These are phyloP conservation scores for Neoboletus subvelutipes DNA, from an alignment of 768 basidiomycete species.

Conservation along the genomic window DNA sequence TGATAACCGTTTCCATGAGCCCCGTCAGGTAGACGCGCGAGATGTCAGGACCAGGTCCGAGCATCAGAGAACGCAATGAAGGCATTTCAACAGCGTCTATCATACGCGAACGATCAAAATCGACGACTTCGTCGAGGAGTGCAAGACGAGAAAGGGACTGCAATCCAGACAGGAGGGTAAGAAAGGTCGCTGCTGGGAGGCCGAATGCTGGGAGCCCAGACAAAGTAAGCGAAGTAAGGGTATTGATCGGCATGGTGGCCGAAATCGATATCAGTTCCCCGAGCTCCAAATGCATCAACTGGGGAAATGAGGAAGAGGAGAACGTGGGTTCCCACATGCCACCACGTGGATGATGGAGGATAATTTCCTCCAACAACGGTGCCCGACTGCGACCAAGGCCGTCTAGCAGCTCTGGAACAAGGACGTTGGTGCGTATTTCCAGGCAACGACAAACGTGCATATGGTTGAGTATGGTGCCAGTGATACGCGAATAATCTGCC, in stretches of 20 bases:
- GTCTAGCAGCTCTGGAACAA: slow-evolving; percentile 26
- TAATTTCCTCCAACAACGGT: slow-evolving; percentile 27
- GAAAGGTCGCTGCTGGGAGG: slow-evolving; percentile 21
- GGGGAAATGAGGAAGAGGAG: slow-evolving; percentile 22
- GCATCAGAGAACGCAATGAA: slow-evolving; percentile 18
- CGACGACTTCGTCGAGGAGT: slow-evolving; percentile 28
- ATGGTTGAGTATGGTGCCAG: slow-evolving; percentile 27
- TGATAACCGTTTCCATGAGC: slow-evolving; percentile 22
- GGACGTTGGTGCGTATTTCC: slow-evolving; percentile 26
- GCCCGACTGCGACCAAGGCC: slow-evolving; percentile 22
- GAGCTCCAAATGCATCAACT: slow-evolving; percentile 23
- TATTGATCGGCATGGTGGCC: slow-evolving; percentile 13
- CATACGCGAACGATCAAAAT: slow-evolving; percentile 22
- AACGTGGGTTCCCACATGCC: slow-evolving; percentile 9
- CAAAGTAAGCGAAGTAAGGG: slow-evolving; percentile 27
- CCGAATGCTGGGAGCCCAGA: slow-evolving; percentile 22
- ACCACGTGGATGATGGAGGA: slow-evolving; percentile 23
- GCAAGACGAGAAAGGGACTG: slow-evolving; percentile 22
- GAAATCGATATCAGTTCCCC: slow-evolving; percentile 20
- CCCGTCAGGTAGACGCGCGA: slow-evolving; percentile 29
- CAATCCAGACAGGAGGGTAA: slow-evolving; percentile 24
- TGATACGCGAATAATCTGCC: slow-evolving; percentile 24
- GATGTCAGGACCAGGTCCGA: slow-evolving; percentile 28
- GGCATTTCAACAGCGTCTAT: slow-evolving; percentile 15
- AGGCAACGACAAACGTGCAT: slow-evolving; percentile 26